Evolutionary conservation across 768 basidiomycete genomes (phyloP).

Genomic region (Lyophyllum semitale): DNA sequence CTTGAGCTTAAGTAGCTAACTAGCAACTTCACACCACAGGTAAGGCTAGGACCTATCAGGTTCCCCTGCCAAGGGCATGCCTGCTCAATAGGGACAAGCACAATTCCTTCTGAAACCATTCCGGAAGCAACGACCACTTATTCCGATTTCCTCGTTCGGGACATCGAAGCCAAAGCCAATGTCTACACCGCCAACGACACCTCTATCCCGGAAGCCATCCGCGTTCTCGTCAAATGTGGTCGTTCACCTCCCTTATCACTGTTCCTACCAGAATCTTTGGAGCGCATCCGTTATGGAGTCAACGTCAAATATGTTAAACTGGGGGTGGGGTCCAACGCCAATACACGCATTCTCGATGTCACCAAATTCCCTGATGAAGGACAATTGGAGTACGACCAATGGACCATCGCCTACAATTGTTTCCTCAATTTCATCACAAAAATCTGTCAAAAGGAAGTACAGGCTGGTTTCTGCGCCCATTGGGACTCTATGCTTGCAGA

Average conservation of each 20-base stretch:
- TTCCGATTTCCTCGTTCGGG: not conserved
- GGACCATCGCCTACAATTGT: not conserved
- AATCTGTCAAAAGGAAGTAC: not conserved
- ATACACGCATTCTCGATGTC: not conserved
- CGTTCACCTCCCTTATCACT: not conserved
- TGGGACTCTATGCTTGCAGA: not conserved
- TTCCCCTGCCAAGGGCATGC: no score
- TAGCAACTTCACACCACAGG: no score
- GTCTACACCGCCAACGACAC: not conserved
- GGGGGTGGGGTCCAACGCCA: not conserved
- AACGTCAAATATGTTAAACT: not conserved
- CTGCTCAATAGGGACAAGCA: no score
- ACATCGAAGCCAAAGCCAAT: not conserved
- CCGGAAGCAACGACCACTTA: no score
- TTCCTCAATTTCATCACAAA: not conserved
- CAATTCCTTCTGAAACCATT: no score
- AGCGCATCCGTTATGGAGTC: not conserved
- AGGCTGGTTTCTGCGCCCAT: not conserved
- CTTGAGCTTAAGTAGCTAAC: no score
- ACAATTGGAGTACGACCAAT: not conserved
- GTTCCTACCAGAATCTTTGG: not conserved
- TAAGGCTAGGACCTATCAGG: no score
- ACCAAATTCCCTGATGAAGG: not conserved
- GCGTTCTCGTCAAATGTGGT: not conserved
- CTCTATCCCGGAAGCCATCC: not conserved